Evolutionary conservation across 345 rosid genomes (phyloP), one percentile per base, ranked within the genome.

Genomic region (Lepidium sativum): DNA sequence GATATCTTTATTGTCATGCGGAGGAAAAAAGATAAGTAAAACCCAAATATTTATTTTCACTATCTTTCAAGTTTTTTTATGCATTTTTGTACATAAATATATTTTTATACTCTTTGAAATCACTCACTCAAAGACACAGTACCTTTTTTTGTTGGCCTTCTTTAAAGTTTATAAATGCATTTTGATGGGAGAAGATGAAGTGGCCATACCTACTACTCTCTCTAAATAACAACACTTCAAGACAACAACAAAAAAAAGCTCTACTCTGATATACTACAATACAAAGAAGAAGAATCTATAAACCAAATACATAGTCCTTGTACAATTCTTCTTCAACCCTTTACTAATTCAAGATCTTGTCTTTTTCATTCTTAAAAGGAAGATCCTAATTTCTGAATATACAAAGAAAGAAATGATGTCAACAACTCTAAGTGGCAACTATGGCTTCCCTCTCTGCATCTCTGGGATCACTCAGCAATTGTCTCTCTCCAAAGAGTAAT

Each of bases 361-460:
- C 42, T 8, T 10, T 31, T 27, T 25, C 9, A 12, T 16, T 31
- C 18, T 44, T n/a, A 11, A 8, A 50, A 27, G 40, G 43, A 69
- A 60, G 54, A 52, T 58, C 60, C 23, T 16, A 58, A 39, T 2
- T 31, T 68, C 59, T 39, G 59, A 58, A 17, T 58, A 43, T 18
- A n/a, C 16, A 1, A 51, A 61, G 27, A 39, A 18, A 56, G 2
- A 55, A 64, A 78, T 83, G 83, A 74, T 74, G 65, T 72, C 84
- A 48, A 79, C 81, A 73, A 54, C 75, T 67, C 78, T 81, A 34
- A 71, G 70, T 54, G 80, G 80, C 25, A 69, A 40, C 62, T 83
- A 68, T 68, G 88, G 88, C 60, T 78, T 79, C 45, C 88, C 88
- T 61, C 80, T 83, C 13, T 70, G 79, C 63, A 66, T 77, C 62